These are phyloP conservation scores for Lentinula novae-zelandiae DNA, from an alignment of 1,284 basidiomycete genomes.

Conservation along the genomic window DNA sequence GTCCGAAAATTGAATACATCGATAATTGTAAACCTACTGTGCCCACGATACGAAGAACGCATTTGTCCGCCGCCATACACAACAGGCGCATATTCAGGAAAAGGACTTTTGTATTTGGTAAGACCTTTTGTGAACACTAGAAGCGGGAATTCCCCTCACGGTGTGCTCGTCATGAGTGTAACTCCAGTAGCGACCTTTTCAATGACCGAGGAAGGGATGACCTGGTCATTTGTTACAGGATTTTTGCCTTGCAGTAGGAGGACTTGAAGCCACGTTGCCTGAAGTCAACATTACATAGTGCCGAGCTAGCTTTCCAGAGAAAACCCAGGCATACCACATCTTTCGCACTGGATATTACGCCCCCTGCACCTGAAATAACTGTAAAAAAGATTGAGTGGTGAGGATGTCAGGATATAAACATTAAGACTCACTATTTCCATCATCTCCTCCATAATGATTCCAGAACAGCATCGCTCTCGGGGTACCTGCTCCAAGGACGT, in stretches of 20 bases:
- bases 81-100: slow-evolving; percentile 19
- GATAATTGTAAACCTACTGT: slow-evolving; percentile 15
- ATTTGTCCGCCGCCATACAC: slow-evolving; percentile 24
- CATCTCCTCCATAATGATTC: slow-evolving; percentile 18
- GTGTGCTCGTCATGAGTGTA: slow-evolving; percentile 11
- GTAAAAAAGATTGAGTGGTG: background rate
- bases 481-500: slow-evolving; percentile 19
- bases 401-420: too few relatives aligned
- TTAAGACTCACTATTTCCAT: slow-evolving; percentile 21
- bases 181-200: slow-evolving; percentile 20
- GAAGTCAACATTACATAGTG: background rate
- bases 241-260: slow-evolving; percentile 21
- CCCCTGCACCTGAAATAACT: slow-evolving; percentile 23
- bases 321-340: slow-evolving; percentile 19
- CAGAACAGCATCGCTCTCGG: slow-evolving; percentile 19
- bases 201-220: slow-evolving; percentile 20
- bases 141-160: slow-evolving; percentile 12
- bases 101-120: slow-evolving; percentile 6
- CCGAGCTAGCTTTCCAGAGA: background rate
- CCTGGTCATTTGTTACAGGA: slow-evolving; percentile 16
- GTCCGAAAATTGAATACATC: background rate
- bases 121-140: background rate
- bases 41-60: slow-evolving; percentile 21
- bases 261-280: slow-evolving; percentile 25
- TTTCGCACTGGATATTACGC: slow-evolving; percentile 22